A percentile compares a stretch with the other conserved stretches of the same genome.
Conservation (phyloP, 164 flowering plant species). For the Tetracentron sinense region DNA sequence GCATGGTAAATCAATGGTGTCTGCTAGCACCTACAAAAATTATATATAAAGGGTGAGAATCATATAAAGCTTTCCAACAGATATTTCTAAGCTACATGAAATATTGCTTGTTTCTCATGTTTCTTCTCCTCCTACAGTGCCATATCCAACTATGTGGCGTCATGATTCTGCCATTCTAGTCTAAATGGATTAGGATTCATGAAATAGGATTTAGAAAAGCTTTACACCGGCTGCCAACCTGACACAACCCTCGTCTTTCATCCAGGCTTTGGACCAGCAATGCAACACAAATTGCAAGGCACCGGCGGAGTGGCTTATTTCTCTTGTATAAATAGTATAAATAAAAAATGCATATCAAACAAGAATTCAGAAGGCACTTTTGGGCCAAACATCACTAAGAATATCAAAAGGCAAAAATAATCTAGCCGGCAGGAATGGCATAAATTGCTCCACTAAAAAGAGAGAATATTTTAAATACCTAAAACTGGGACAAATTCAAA, state of each 20-base stretch:
- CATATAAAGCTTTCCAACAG: not conserved
- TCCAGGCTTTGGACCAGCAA: no score
- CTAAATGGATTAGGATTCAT: no score
- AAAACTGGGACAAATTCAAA: not conserved
- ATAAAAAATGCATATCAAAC: not conserved
- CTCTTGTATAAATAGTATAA: not conserved
- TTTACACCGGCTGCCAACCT: no score
- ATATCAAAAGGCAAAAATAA: not conserved
- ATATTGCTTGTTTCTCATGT: not conserved
- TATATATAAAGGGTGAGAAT: not conserved
- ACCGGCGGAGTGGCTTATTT: no score
- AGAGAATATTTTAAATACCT: not conserved
- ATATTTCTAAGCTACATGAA: not conserved
- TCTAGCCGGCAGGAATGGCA: no score
- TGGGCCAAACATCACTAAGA: not conserved
- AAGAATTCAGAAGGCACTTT: not conserved
- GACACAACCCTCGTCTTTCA: no score
- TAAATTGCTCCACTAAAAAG: not conserved
- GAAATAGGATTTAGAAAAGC: no score
- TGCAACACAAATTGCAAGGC: no score
- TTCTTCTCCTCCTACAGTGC: no score
- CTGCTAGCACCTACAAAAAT: constrained; percentile 75
- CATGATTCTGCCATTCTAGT: no score
- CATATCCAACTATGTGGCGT: no score
- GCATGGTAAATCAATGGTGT: constrained; percentile 82